Percentiles rank a stretch among this genome's conserved stretches.
Conservation (phyloP, 306 rosid species). For the Betula pendula region DNA sequence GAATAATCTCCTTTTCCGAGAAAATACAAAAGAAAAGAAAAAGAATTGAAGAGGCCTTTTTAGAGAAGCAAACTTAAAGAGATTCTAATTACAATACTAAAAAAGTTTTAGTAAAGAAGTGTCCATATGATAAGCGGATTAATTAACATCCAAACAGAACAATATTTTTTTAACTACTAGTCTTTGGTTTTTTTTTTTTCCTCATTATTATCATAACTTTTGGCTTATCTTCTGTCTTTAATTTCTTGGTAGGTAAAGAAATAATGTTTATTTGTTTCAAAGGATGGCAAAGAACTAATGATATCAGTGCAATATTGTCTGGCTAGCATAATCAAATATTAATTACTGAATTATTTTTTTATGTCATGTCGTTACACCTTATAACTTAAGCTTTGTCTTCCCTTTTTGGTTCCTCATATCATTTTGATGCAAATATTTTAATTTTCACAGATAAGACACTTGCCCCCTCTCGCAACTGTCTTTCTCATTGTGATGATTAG, state of each 20-base stretch:
- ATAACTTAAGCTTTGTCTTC: too few species aligned
- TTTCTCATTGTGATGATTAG: too few species aligned
- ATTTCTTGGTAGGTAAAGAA: background rate
- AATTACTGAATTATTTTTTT: too few species aligned
- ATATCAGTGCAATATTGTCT: too few species aligned
- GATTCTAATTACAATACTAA: background rate
- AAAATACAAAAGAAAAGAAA: background rate
- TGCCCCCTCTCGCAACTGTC: too few species aligned
- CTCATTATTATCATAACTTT: background rate
- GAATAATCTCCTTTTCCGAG: background rate
- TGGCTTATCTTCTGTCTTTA: slow-evolving; percentile 3
- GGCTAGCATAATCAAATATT: too few species aligned
- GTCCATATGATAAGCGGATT: background rate
- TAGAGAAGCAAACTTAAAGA: background rate
- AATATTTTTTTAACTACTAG: background rate
- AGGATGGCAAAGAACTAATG: too few species aligned
- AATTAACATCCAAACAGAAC: background rate
- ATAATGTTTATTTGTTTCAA: background rate
- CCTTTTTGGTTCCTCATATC: too few species aligned
- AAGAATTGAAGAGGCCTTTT: too few species aligned
- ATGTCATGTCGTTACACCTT: too few species aligned
- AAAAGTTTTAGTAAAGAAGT: background rate
- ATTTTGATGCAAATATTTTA: too few species aligned
- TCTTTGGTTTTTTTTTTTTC: background rate
- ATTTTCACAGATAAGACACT: too few species aligned